Percentiles rank a stretch among this genome's conserved stretches.
Evolutionary conservation across 805 yeast genomes (phyloP).

Genomic region (Nakazawaea sp.): DNA sequence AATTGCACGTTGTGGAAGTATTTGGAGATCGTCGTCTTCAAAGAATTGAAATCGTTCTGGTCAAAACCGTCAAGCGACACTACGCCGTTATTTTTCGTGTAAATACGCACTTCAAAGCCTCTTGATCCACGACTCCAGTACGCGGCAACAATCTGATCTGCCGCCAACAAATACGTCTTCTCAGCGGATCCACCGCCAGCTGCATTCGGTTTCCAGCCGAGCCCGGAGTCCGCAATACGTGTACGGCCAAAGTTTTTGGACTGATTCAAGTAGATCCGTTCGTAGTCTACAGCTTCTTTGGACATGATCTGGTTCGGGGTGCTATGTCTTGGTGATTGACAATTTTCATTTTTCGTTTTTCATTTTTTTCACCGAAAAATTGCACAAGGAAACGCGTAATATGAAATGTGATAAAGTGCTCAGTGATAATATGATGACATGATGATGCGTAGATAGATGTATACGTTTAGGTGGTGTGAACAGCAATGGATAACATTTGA

Average conservation of each 20-base stretch:
- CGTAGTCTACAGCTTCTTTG: slow-evolving; percentile 56
- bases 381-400: too few relatives aligned
- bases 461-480: too few relatives aligned
- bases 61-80: slow-evolving; percentile 91
- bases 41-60: slow-evolving; percentile 67
- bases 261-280: slow-evolving; percentile 83
- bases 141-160: slow-evolving; percentile 71
- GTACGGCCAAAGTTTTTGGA: slow-evolving; percentile 79
- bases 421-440: too few relatives aligned
- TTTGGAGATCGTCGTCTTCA: slow-evolving; percentile 79
- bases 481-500: too few relatives aligned
- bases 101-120: slow-evolving; percentile 84
- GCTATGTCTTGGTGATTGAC: too few relatives aligned
- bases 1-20: slow-evolving; percentile 61
- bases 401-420: too few relatives aligned
- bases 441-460: too few relatives aligned
- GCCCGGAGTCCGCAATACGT: slow-evolving; percentile 93
- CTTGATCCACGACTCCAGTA: slow-evolving; percentile 93
- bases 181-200: slow-evolving; percentile 36
- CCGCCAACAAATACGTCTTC: slow-evolving; percentile 68
- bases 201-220: slow-evolving; percentile 84
- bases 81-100: slow-evolving; percentile 83
- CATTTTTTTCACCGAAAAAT: too few relatives aligned
- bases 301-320: slow-evolving; percentile 4
- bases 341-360: too few relatives aligned